Conservation (phyloP, 345 rosid genomes). For the Melaleuca quinquenervia region DNA sequence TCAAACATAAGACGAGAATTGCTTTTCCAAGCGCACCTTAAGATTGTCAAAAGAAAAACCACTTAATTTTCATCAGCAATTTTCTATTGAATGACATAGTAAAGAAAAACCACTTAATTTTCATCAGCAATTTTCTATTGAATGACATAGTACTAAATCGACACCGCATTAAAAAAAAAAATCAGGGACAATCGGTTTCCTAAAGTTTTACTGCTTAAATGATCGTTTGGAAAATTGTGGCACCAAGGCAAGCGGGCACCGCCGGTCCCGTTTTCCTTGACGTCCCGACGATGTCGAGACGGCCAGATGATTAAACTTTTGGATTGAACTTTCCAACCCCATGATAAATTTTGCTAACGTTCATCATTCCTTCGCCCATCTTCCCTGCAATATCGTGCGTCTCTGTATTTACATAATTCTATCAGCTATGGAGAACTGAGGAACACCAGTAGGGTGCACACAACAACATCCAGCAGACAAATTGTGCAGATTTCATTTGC, state of each 20-base stretch:
- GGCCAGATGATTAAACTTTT: not conserved
- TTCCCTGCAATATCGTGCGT: not conserved
- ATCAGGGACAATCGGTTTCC: too few species aligned
- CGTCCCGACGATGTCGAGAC: not conserved
- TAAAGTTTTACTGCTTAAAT: not conserved
- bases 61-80: not conserved
- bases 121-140: not conserved
- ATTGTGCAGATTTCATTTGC: not conserved
- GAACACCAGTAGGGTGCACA: not conserved
- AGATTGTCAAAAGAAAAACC: not conserved
- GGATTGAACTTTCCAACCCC: not conserved
- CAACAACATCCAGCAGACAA: not conserved
- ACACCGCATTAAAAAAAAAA: not conserved
- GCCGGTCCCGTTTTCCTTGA: not conserved
- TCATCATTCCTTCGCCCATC: not conserved
- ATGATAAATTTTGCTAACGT: not conserved
- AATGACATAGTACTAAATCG: not conserved
- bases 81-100: not conserved
- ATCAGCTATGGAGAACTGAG: not conserved
- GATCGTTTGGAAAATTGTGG: accelerated
- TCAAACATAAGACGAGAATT: not conserved
- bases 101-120: not conserved
- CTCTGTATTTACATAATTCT: not conserved
- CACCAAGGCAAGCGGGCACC: accelerated
- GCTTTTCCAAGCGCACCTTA: not conserved